Percentiles rank a stretch among this genome's conserved stretches.
phyloP scores from a whole-genome alignment of 176 grass and related monocot genomes.

The Musa troglodytarum region DNA sequence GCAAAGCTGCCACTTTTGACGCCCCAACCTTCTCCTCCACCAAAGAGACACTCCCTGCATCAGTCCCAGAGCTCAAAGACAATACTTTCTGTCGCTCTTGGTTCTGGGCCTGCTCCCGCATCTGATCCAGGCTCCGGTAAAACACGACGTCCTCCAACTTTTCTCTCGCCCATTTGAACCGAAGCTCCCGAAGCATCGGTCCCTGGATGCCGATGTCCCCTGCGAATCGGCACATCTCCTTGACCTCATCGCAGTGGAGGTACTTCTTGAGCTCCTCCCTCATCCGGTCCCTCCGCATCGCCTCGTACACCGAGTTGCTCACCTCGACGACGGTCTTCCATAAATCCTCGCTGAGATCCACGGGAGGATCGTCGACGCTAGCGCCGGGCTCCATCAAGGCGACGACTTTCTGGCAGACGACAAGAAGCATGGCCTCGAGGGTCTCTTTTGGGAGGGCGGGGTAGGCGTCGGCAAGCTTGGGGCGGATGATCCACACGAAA shows the following conservation, averaged over 20 bases:
- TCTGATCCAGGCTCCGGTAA: conserved; percentile 55
- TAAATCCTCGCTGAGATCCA: conserved; percentile 49
- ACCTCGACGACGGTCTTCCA: conserved; percentile 50
- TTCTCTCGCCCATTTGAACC: conserved; percentile 92
- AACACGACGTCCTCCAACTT: conserved; percentile 85
- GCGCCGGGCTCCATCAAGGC: conserved; percentile 22
- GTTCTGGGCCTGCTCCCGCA: conserved; percentile 31
- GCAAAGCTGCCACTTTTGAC: conserved; percentile 41
- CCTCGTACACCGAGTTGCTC: conserved; percentile 48
- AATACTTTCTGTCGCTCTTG: conserved; percentile 18
- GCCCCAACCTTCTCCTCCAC: conserved; percentile 7
- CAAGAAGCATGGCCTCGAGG: conserved; percentile 76
- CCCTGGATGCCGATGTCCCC: conserved; percentile 70
- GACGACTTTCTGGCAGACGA: conserved; percentile 62
- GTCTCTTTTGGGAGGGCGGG: conserved; percentile 34
- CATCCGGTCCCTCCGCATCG: conserved; percentile 43
- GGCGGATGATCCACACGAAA: conserved; percentile 23
- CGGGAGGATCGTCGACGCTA: conserved; percentile 1
- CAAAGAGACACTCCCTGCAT: not conserved
- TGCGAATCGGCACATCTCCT: conserved; percentile 89
- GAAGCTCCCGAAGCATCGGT: conserved; percentile 73
- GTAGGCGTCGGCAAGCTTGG: conserved; percentile 37
- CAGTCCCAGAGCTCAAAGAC: not conserved
- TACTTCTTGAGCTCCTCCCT: conserved; percentile 49
- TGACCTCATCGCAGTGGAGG: conserved; percentile 75